Evolutionary conservation across 169 alveolate genomes (phyloP).

Genomic region (Miamiensis avidus): DNA sequence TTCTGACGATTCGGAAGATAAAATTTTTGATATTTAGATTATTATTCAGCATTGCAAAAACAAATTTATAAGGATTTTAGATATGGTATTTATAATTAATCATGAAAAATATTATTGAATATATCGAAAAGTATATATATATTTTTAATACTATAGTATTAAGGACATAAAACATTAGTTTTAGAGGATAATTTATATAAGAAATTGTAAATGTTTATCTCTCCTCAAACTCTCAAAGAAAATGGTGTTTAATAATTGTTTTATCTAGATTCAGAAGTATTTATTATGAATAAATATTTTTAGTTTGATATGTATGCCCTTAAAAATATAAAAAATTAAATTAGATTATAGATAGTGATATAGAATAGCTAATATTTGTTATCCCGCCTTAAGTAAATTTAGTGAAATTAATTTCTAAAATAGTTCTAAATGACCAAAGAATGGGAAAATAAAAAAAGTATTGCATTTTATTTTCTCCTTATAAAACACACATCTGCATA

Average conservation of each 20-base stretch:
- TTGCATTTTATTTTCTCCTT: not conserved
- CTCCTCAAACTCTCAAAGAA: not conserved
- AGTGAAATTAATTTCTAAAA: not conserved
- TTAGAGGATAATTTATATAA: not conserved
- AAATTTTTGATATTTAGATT: not conserved
- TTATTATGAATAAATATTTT: too few species aligned
- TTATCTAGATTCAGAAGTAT: not conserved
- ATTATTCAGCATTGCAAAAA: not conserved
- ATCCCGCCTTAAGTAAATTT: not conserved
- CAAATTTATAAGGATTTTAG: not conserved
- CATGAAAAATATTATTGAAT: too few species aligned
- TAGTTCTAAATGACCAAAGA: not conserved
- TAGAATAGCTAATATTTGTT: not conserved
- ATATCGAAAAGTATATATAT: not conserved
- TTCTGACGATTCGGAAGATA: too few species aligned
- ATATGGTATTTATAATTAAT: too few species aligned
- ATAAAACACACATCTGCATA: not conserved
- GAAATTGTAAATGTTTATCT: too few species aligned
- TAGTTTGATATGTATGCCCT: too few species aligned
- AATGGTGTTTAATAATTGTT: not conserved
- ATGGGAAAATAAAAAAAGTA: not conserved
- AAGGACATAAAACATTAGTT: not conserved
- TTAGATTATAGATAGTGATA: not conserved
- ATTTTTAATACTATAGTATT: not conserved
- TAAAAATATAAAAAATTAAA: too few species aligned